Base-by-base conservation (phyloP, 108 stramenopile genomes). In the Epipyxis sp. region DNA sequence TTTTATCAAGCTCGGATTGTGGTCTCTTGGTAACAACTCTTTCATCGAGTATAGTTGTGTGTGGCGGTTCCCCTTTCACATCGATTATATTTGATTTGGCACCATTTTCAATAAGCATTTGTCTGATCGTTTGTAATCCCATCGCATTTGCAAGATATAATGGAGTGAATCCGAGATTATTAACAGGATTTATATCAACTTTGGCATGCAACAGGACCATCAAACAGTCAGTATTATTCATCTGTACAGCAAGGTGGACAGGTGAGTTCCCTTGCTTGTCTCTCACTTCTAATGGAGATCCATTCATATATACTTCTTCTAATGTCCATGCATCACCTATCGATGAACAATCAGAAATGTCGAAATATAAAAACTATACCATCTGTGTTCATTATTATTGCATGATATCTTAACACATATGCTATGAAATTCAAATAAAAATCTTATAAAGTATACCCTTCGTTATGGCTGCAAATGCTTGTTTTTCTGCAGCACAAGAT, bases 311-410 rank as follows among this genome's bases (percentile, higher is more conserved):
- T 6, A 65, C 61, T 37, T 65, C 61, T 37, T 65, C 61, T 65
- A 65, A 65, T 29, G 61, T 65, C 61, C 61, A 65, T 29, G 61
- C 61, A 65, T 65, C 61, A 65, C 61, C 61, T 65, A n/a, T n/a
- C n/a, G n/a, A n/a, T n/a, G n/a, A n/a, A n/a, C n/a, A n/a, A n/a
- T n/a, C n/a, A n/a, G n/a, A n/a, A n/a, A n/a, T n/a, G n/a, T n/a
- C n/a, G n/a, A n/a, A n/a, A n/a, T n/a, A n/a, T n/a, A n/a, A n/a
- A n/a, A n/a, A n/a, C n/a, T n/a, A n/a, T n/a, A n/a, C n/a, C n/a
- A n/a, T n/a, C n/a, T n/a, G n/a, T n/a, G n/a, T n/a, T n/a, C n/a
- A n/a, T n/a, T n/a, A n/a, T n/a, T n/a, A n/a, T n/a, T n/a, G n/a
- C n/a, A n/a, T n/a, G n/a, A n/a, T n/a, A n/a, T n/a, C n/a, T n/a